Evolutionary conservation across 2,329 filamentous ascomycete species (phyloP), one percentile per base, ranked within the genome.

Genomic region (Pseudogymnoascus destructans): DNA sequence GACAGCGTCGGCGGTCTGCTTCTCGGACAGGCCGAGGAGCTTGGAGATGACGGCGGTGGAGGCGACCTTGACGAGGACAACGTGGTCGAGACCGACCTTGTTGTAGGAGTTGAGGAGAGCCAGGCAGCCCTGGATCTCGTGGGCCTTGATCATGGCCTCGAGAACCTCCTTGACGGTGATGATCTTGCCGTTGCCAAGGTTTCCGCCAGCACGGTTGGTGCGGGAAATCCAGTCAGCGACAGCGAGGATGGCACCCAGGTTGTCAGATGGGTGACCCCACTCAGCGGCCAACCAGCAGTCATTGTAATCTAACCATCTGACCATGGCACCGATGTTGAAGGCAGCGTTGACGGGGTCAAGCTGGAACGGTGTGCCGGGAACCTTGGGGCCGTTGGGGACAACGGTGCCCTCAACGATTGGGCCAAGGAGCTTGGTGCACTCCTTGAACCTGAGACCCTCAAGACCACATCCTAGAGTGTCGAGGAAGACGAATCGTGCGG

Each of bases 221-320:
- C 93, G 87, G 66, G 91, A 95, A 70, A 95, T 83, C 93, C 93
- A 98, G 78, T 98, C 93, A 61, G 93, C 89, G 57, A 96, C 91
- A 52, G 92, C 89, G 62, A 98, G 82, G 71, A 98, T 98, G 68
- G 92, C 93, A 63, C 93, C 93, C 66, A 98, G 74, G 79, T 98
- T 98, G 78, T 98, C 93, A 3, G 91, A 96, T 62, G 93, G 93
- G 74, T 98, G 93, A 60, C 93, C 93, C 93, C 93, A 98, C 77
- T 98, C 93, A 59, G 93, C 93, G 46, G 92, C 93, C 63, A 97
- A 80, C 93, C 92, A 98, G 82, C 93, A 97, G 81, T 98, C 93
- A 73, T 98, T 98, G 82, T 97, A 98, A 77, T 98, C 93, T 68
- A 98, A 82, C 93, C 93, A 98, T 70, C 93, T 82, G 76, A 98